Evolutionary conservation across 2,329 filamentous ascomycete genomes (phyloP), one percentile per base, ranked within the genome.

Genomic region (Ascochyta clinopodiicola): DNA sequence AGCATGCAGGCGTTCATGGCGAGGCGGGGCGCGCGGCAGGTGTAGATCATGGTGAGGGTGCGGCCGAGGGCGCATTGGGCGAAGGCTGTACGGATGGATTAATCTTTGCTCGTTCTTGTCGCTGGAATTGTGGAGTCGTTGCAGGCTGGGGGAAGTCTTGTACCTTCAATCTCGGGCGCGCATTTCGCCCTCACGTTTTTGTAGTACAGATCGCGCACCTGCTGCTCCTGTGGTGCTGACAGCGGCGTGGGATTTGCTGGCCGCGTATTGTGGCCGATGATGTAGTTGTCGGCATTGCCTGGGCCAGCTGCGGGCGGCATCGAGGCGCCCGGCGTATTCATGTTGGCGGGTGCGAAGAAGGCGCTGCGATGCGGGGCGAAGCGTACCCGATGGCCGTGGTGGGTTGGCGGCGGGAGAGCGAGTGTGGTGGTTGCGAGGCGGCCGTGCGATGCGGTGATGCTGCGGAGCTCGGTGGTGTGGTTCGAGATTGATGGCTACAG

Each of bases 1-100:
- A 93, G 83, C 92, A 99, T 97, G 80, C 95, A 99, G 59, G 81
- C 83, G 79, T 99, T 99, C 95, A 99, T 99, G 32, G 84, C 82
- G 60, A 88, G 87, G 69, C 92, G 89, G 71, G 93, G 84, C 44
- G 83, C 78, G 49, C 92, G 88, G 80, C 95, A 99, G 48, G 87
- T 85, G 81, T 95, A 97, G 12, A 92, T 89, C 55, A 95, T 90
- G 52, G 88, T 92, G 67, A 98, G 86, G 6, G 93, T 98, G 62
- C 91, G 90, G 72, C 89, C 88, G 44, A 88, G 83, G 48, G 93
- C 93, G 82, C 95, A 99, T 64, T 89, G 87, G 54, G 95, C 95
- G 75, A 99, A 99, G 59, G 90, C 94, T 97, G 56, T 44, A 12
- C 17, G 17, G 15, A 6, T 66, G 47, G 15, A 57, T 35, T 45